phyloP scores from a whole-genome alignment of 805 yeast species.

The Crinitomyces ghanaensis region DNA sequence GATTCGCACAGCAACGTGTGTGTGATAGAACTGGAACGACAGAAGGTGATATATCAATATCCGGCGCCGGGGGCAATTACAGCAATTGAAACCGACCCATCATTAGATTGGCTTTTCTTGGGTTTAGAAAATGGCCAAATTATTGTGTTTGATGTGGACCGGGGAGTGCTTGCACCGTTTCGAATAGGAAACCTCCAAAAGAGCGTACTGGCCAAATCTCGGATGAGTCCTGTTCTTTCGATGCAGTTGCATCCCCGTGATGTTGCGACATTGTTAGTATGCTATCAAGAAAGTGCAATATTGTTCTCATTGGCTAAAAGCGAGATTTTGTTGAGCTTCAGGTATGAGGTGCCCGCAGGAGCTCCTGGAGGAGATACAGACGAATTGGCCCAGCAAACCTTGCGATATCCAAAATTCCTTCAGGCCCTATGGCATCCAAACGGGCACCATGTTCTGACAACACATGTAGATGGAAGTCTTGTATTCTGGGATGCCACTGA shows the following conservation, averaged over 20 bases:
- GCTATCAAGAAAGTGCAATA: conserved; percentile 60
- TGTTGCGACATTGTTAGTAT: conserved; percentile 61
- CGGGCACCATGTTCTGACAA: conserved; percentile 71
- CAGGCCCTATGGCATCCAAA: conserved; percentile 83
- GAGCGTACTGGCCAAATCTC: conserved; percentile 43
- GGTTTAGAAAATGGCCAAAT: conserved; percentile 72
- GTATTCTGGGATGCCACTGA: conserved; percentile 89
- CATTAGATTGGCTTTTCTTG: conserved; percentile 73
- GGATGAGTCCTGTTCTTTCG: conserved; percentile 51
- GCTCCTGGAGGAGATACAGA: conserved; percentile 58
- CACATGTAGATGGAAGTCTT: conserved; percentile 71
- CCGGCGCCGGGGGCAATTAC: conserved; percentile 57
- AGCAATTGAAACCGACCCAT: conserved; percentile 68
- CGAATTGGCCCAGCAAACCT: conserved; percentile 14
- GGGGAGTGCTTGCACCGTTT: conserved; percentile 54
- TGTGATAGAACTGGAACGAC: conserved; percentile 59
- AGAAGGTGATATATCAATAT: conserved; percentile 47
- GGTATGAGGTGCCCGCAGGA: conserved; percentile 52
- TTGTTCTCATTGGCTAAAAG: conserved; percentile 55
- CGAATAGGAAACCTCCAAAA: conserved; percentile 64
- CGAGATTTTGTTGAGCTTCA: conserved; percentile 42
- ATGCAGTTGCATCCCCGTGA: conserved; percentile 85
- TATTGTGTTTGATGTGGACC: conserved; percentile 68
- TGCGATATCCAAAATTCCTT: conserved; percentile 31
- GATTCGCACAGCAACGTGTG: conserved; percentile 50